Base-by-base conservation (phyloP, 495 filamentous ascomycete species). In the Xanthoparmelia taractica region DNA sequence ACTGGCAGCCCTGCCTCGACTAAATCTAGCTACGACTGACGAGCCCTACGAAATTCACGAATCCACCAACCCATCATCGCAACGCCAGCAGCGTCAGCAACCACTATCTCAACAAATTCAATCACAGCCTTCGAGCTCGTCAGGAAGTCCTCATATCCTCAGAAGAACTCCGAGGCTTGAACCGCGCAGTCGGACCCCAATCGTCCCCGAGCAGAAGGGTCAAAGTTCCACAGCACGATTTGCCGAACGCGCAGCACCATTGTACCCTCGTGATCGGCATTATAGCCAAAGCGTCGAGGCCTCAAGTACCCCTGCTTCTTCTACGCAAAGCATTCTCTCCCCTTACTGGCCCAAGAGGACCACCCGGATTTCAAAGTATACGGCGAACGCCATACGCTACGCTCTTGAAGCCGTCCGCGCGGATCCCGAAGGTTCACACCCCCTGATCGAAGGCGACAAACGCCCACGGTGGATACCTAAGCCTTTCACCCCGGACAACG, bases 371-470 rank as follows among this genome's bases (percentile, higher is more conserved):
- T 88, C 86, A 12, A 77, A 79, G 25, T 79, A 84, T 54, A 89
- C 86, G 37, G 83, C 85, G 20, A 83, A 86, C 63, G 93, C 94
- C 23, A 91, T 98, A 71, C 87, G 91, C 65, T 96, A 86, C 80
- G 84, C 91, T 8, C 84, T 97, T 55, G 93, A 98, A 76, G 94
- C 89, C 54, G 80, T 97, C 57, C 87, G 92, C 57, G 61, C 58
- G 17, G 67, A 67, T 48, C 62, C 61, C 18, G 66, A 67, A 57
- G 66, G 66, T 18, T 65, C 57, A 33, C 58, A 61, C 43, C 62
- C 62, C 23, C 48, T 64, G 34, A 56, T 63, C 52, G 66, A 67
- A 25, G 62, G 57, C 6, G 59, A 59, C 25, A 31, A 63, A 6
- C 62, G 54, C 8, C 62, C 52, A 57, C 58, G 59, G 66, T 67